phyloP scores from a whole-genome alignment of 2,329 filamentous ascomycete genomes.

The Lachnellula hyalina region DNA sequence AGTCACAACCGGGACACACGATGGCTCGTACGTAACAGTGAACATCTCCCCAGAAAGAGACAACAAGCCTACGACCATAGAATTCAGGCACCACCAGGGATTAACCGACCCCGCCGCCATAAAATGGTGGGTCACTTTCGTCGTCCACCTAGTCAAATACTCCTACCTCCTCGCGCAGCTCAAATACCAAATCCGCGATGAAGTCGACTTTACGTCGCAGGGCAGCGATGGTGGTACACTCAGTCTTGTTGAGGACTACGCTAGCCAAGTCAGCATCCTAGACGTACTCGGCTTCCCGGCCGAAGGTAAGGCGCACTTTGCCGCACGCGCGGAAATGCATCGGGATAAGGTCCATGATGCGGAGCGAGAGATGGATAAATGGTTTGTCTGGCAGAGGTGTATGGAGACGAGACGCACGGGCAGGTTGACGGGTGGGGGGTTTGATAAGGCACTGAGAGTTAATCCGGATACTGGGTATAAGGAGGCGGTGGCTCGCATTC shows the following conservation, averaged over 20 bases:
- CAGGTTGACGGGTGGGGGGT: neutral
- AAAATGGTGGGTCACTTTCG: neutral
- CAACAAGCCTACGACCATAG: neutral
- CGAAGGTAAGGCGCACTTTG: neutral
- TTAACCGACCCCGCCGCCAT: neutral
- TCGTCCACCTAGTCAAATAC: neutral
- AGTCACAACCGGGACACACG: neutral
- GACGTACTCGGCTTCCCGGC: neutral
- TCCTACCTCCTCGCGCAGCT: neutral
- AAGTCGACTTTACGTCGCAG: neutral
- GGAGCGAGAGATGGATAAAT: neutral
- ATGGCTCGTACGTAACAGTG: neutral
- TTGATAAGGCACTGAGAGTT: no score
- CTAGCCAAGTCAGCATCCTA: neutral
- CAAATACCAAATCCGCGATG: neutral
- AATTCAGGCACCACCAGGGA: neutral
- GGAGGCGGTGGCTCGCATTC: no score
- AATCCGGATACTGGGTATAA: no score
- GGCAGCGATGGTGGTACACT: accelerated
- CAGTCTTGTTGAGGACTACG: neutral
- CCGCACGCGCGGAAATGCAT: neutral
- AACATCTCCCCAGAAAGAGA: neutral
- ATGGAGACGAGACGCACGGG: neutral
- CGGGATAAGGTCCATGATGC: neutral
- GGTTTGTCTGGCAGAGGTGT: neutral